phyloP scores from a whole-genome alignment of 1,284 basidiomycete species.

The Laetiporus sulphureus region DNA sequence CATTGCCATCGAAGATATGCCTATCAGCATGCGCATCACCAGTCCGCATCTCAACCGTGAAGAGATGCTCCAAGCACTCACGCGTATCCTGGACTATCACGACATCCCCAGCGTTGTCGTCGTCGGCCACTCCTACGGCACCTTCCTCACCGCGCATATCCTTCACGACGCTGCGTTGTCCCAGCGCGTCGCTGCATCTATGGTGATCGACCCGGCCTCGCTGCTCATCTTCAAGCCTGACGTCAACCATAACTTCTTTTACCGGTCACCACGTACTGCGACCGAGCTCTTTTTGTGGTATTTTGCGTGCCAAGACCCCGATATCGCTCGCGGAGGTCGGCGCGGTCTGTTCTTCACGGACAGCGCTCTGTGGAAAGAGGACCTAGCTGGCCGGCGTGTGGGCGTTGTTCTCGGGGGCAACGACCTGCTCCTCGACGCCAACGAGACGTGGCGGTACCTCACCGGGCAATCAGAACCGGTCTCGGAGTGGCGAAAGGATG shows the following conservation, averaged over 20 bases:
- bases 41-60: conserved; percentile 28
- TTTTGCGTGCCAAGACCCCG: conserved; percentile 48
- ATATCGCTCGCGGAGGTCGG: conserved; percentile 42
- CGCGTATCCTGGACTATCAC: conserved; percentile 33
- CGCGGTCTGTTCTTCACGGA: conserved; percentile 54
- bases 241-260: conserved; percentile 52
- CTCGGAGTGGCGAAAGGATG: background rate
- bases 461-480: conserved; percentile 18
- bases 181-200: conserved; percentile 27
- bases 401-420: conserved; percentile 38
- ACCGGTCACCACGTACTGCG: conserved; percentile 37
- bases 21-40: conserved; percentile 47
- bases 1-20: conserved; percentile 42
- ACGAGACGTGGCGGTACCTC: conserved; percentile 40
- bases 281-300: conserved; percentile 56
- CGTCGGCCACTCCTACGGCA: conserved; percentile 51
- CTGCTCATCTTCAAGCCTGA: conserved; percentile 47
- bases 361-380: conserved; percentile 46
- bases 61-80: conserved; percentile 26
- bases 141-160: conserved; percentile 38
- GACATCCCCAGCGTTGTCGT: conserved; percentile 32
- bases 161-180: conserved; percentile 22
- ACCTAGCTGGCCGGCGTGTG: conserved; percentile 25
- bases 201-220: conserved; percentile 51
- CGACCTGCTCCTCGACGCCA: conserved; percentile 46